phyloP scores from a whole-genome alignment of 78 protist species.

The Dictyostelium intermedium region DNA sequence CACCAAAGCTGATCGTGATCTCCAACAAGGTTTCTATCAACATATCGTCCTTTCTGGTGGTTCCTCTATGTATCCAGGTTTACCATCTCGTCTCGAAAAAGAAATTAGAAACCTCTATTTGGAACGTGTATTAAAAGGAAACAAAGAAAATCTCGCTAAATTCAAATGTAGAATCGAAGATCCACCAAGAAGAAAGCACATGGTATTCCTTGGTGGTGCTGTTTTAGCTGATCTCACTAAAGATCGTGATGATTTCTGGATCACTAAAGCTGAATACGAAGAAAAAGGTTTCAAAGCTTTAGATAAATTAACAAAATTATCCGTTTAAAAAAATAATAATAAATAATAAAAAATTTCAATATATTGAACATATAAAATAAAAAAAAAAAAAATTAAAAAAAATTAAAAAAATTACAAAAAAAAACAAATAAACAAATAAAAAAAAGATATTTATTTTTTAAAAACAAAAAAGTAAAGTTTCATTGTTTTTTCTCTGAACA shows the following conservation, averaged over 20 bases:
- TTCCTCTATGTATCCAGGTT: slow-evolving; percentile 98
- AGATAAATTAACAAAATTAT: slow-evolving; percentile 61
- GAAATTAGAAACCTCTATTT: slow-evolving; percentile 96
- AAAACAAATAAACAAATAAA: neutral
- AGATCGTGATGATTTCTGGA: slow-evolving; percentile 92
- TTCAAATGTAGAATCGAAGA: slow-evolving; percentile 97
- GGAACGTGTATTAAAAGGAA: slow-evolving; percentile 90
- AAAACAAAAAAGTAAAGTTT: neutral
- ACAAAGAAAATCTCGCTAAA: slow-evolving; percentile 73
- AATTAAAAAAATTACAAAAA: neutral
- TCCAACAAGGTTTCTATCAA: slow-evolving; percentile 95
- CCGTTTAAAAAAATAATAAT: slow-evolving; percentile 39
- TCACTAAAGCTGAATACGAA: slow-evolving; percentile 91
- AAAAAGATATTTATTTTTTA: neutral
- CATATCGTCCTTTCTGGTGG: slow-evolving; percentile 97
- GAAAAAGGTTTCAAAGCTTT: slow-evolving; percentile 88
- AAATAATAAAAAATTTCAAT: neutral
- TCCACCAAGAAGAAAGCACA: slow-evolving; percentile 99
- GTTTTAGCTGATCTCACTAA: slow-evolving; percentile 98
- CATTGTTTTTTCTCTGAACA: too few species aligned
- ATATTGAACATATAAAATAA: neutral
- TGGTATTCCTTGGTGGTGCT: slow-evolving; percentile 99
- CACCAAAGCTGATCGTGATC: slow-evolving; percentile 95
- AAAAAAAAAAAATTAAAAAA: neutral
- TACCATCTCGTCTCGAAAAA: slow-evolving; percentile 95